phyloP scores from a whole-genome alignment of 1,284 basidiomycete genomes.

The Blastosporella zonata region DNA sequence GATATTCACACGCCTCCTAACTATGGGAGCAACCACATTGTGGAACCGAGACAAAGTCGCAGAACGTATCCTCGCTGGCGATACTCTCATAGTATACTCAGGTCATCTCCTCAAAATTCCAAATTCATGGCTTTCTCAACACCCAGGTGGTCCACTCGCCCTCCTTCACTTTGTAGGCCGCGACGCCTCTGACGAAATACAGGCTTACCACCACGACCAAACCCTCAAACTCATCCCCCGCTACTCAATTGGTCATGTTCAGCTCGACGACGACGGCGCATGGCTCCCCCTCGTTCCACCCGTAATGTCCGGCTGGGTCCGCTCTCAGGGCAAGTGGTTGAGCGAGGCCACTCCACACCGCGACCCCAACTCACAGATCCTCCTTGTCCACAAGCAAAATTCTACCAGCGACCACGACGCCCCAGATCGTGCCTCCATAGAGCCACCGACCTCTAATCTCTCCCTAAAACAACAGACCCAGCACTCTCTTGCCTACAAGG shows the following conservation, averaged over 20 bases:
- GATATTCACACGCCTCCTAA: slow-evolving; percentile 23
- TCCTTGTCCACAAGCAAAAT: slow-evolving; percentile 48
- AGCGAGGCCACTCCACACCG: slow-evolving; percentile 55
- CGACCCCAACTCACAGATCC: slow-evolving; percentile 50
- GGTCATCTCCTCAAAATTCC: slow-evolving; percentile 81
- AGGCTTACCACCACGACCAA: slow-evolving; percentile 82
- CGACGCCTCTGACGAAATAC: slow-evolving; percentile 93
- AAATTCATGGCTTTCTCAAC: slow-evolving; percentile 76
- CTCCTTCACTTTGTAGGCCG: slow-evolving; percentile 96
- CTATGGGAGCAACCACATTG: slow-evolving; percentile 26
- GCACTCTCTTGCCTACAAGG: slow-evolving; percentile 79
- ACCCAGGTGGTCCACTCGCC: slow-evolving; percentile 89
- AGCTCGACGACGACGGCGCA: slow-evolving; percentile 45
- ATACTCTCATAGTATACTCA: slow-evolving; percentile 79
- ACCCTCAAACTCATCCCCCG: slow-evolving; percentile 65
- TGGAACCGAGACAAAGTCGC: slow-evolving; percentile 61
- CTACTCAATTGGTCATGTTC: slow-evolving; percentile 77
- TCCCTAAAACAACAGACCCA: slow-evolving; percentile 63
- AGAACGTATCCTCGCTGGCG: slow-evolving; percentile 70
- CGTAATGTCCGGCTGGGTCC: slow-evolving; percentile 81
- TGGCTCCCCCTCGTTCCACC: slow-evolving; percentile 91
- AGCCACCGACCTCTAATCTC: slow-evolving; percentile 50
- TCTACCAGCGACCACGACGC: slow-evolving; percentile 31
- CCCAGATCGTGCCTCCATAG: slow-evolving; percentile 51
- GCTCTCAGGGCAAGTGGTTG: slow-evolving; percentile 54